A percentile compares a stretch with the other conserved stretches of the same genome.
These are phyloP conservation scores for Cryoendolithus antarcticus DNA, from an alignment of 2,329 filamentous ascomycete species.

Conservation along the genomic window DNA sequence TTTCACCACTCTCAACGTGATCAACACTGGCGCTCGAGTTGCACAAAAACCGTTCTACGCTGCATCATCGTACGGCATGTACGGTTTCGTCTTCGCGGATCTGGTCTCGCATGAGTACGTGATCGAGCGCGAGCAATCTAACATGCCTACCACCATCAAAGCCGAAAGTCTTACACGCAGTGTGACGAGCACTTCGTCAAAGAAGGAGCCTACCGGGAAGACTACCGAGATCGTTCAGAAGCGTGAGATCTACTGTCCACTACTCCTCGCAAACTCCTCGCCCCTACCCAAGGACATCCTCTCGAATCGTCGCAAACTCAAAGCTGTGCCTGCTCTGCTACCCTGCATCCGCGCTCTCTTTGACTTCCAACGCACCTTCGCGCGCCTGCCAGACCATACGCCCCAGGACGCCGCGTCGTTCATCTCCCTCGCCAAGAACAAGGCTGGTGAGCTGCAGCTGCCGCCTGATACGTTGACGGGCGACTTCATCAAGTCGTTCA, in stretches of 20 bases:
- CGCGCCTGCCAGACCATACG: slow-evolving; percentile 37
- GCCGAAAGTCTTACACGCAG: slow-evolving; percentile 67
- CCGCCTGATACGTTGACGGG: slow-evolving; percentile 32
- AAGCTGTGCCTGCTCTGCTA: slow-evolving; percentile 69
- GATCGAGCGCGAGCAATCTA: slow-evolving; percentile 72
- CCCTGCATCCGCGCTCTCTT: slow-evolving; percentile 82
- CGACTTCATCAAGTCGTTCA: slow-evolving; percentile 66
- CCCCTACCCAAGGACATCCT: slow-evolving; percentile 56
- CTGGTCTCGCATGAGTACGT: slow-evolving; percentile 83
- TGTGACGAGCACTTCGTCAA: slow-evolving; percentile 59
- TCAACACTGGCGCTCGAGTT: slow-evolving; percentile 78
- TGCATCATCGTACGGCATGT: slow-evolving; percentile 74
- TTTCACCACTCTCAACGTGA: slow-evolving; percentile 57
- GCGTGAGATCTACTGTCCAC: slow-evolving; percentile 77
- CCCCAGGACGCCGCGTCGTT: slow-evolving; percentile 61
- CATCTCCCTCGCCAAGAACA: slow-evolving; percentile 63
- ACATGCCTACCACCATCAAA: slow-evolving; percentile 46
- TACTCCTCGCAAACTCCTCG: slow-evolving; percentile 72
- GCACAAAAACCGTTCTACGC: slow-evolving; percentile 77
- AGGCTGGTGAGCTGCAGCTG: slow-evolving; percentile 54
- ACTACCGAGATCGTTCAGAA: slow-evolving; percentile 79
- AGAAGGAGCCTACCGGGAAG: slow-evolving; percentile 52
- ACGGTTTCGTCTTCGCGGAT: slow-evolving; percentile 91
- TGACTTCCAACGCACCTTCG: slow-evolving; percentile 54
- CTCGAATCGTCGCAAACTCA: slow-evolving; percentile 53